phyloP scores from a whole-genome alignment of 805 yeast genomes.

The Yamadazyma olivae region DNA sequence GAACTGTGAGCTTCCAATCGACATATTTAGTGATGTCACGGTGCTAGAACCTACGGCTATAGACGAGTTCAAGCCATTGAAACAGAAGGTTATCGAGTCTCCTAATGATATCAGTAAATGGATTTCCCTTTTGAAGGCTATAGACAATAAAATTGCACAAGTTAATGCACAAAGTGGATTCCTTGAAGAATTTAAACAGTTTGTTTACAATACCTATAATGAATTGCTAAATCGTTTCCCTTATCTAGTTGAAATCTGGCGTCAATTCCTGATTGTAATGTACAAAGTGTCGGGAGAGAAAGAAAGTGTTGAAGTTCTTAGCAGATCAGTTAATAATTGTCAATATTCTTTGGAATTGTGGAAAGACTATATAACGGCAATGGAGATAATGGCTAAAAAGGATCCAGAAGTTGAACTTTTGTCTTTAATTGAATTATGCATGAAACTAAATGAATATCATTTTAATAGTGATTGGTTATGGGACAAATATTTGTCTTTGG shows the following conservation, averaged over 20 bases:
- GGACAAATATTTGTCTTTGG: conserved; percentile 70
- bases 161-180: conserved; percentile 9
- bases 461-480: conserved; percentile 78
- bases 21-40: conserved; percentile 7
- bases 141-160: conserved; percentile 20
- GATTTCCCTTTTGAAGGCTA: conserved; percentile 33
- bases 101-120: conserved; percentile 36
- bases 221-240: conserved; percentile 55
- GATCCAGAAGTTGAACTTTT: neutral
- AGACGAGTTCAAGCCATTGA: conserved; percentile 9
- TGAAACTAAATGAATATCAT: conserved; percentile 57
- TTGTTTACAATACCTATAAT: conserved; percentile 15
- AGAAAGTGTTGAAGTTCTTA: conserved; percentile 45
- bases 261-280: conserved; percentile 51
- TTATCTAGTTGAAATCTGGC: conserved; percentile 60
- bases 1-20: conserved; percentile 3
- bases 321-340: conserved; percentile 43
- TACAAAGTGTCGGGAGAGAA: conserved; percentile 55
- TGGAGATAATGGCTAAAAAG: conserved; percentile 27
- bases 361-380: conserved; percentile 60
- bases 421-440: conserved; percentile 2
- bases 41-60: conserved; percentile 1
- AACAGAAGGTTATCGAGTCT: conserved; percentile 10
- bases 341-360: conserved; percentile 66
- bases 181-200: conserved; percentile 17